Evolutionary conservation across 257 asterid genomes (phyloP).

Genomic region (Solanum chilense): DNA sequence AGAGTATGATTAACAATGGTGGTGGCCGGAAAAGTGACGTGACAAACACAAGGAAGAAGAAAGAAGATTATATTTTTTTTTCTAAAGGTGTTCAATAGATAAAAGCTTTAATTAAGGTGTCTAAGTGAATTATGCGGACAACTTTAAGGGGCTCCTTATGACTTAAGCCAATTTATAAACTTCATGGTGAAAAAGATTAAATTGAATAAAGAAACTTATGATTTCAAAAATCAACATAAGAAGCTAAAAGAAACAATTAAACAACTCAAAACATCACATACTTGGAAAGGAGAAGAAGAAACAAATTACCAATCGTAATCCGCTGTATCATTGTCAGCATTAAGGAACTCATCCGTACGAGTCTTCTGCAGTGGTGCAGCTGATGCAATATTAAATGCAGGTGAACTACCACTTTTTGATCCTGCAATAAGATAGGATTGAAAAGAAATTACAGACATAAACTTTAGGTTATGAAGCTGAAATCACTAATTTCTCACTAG

Average conservation of each 20-base stretch:
- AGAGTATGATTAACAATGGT: too few relatives aligned
- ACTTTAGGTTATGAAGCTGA: neutral
- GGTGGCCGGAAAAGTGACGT: too few relatives aligned
- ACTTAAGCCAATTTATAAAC: neutral
- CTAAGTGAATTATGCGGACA: too few relatives aligned
- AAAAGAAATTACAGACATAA: neutral
- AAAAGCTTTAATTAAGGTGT: too few relatives aligned
- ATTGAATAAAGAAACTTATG: neutral
- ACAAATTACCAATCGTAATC: slow-evolving; percentile 32
- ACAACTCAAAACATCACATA: too few relatives aligned
- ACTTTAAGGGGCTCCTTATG: too few relatives aligned
- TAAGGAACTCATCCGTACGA: slow-evolving; percentile 82
- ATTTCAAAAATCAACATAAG: neutral
- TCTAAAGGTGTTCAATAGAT: too few relatives aligned
- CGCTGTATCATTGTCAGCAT: slow-evolving; percentile 81
- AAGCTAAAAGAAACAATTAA: neutral
- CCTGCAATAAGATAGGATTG: slow-evolving; percentile 39
- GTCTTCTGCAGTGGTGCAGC: slow-evolving; percentile 50
- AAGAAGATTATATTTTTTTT: too few relatives aligned
- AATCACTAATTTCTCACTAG: neutral
- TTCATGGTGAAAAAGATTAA: neutral
- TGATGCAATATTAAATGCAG: slow-evolving; percentile 45
- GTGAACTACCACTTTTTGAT: slow-evolving; percentile 46
- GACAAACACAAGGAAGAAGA: too few relatives aligned
- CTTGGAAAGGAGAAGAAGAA: too few relatives aligned